Percentiles rank a stretch among this genome's conserved stretches.
These are phyloP conservation scores for Fusarium sp. DNA, from an alignment of 2,329 filamentous ascomycete species.

Conservation along the genomic window DNA sequence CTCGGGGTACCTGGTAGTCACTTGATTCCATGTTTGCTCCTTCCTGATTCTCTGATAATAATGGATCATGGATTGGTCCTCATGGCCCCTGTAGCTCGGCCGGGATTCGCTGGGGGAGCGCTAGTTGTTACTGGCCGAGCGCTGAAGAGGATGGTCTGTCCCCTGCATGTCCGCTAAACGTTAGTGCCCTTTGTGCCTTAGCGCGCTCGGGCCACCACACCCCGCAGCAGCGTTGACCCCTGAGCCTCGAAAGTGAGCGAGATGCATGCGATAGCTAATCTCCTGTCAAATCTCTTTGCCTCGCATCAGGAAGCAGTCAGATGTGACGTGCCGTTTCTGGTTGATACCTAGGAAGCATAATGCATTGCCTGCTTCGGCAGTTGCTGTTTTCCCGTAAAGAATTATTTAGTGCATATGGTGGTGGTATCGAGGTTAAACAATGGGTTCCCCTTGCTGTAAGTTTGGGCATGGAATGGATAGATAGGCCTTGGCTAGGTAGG, in stretches of 20 bases:
- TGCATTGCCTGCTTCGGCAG: background rate
- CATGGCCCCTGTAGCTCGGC: slow-evolving; percentile 14
- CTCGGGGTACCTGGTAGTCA: slow-evolving; percentile 21
- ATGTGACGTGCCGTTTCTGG: slow-evolving; percentile 13
- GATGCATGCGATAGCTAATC: slow-evolving; percentile 19
- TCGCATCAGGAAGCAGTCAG: slow-evolving; percentile 5
- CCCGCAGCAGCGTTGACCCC: slow-evolving; percentile 41
- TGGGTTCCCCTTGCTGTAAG: slow-evolving; percentile 1
- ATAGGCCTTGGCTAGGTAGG: background rate
- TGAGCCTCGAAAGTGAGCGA: slow-evolving; percentile 2
- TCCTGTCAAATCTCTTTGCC: slow-evolving; percentile 18
- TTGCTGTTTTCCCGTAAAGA: background rate
- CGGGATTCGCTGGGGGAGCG: slow-evolving; percentile 16
- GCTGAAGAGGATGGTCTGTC: slow-evolving; percentile 29
- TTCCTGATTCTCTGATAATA: slow-evolving; percentile 38
- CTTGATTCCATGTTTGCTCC: slow-evolving; percentile 32
- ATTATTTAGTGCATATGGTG: background rate
- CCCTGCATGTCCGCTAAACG: slow-evolving; percentile 46
- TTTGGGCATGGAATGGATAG: slow-evolving; percentile 28
- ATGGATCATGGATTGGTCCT: slow-evolving; percentile 29
- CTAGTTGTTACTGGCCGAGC: slow-evolving; percentile 22
- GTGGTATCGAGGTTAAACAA: slow-evolving; percentile 2
- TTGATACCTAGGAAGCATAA: background rate
- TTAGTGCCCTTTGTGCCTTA: slow-evolving; percentile 40
- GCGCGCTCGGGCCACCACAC: slow-evolving; percentile 28